These are phyloP conservation scores for Russula sp. DNA, from an alignment of 768 basidiomycete species.

Conservation along the genomic window DNA sequence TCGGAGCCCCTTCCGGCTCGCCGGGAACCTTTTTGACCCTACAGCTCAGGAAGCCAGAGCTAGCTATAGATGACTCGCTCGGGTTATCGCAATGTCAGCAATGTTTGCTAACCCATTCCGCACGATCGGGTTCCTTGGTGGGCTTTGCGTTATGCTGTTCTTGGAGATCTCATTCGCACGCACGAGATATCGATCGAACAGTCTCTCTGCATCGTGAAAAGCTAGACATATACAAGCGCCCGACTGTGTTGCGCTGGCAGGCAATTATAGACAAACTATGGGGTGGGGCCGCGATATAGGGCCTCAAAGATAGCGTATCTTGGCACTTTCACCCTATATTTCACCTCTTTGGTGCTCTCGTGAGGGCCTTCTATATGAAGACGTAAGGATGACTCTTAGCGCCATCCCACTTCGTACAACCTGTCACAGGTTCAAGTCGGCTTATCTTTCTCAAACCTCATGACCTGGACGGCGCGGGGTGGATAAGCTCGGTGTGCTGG, in stretches of 20 bases:
- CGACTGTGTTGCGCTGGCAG: too few relatives aligned
- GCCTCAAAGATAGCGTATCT: conserved; percentile 4
- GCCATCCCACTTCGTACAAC: background rate
- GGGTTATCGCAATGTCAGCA: background rate
- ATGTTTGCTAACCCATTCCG: background rate
- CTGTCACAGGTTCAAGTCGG: conserved; percentile 4
- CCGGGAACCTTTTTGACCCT: too few relatives aligned
- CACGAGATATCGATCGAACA: too few relatives aligned
- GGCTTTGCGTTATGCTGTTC: too few relatives aligned
- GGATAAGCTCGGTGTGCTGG: conserved; percentile 4
- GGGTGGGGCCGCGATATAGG: background rate
- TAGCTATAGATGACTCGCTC: background rate
- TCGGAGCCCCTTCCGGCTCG: too few relatives aligned
- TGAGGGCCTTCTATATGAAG: background rate
- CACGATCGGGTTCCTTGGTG: background rate
- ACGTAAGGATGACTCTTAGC: conserved; percentile 13
- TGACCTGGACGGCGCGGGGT: background rate
- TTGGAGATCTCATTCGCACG: too few relatives aligned
- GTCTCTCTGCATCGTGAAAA: too few relatives aligned
- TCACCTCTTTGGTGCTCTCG: background rate
- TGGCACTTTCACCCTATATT: background rate
- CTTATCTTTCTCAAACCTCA: conserved; percentile 15
- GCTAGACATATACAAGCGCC: too few relatives aligned
- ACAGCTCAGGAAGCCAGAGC: too few relatives aligned
- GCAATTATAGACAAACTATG: too few relatives aligned